Base-by-base conservation (phyloP, 495 filamentous ascomycete genomes). In the Talaromyces wortmannii region DNA sequence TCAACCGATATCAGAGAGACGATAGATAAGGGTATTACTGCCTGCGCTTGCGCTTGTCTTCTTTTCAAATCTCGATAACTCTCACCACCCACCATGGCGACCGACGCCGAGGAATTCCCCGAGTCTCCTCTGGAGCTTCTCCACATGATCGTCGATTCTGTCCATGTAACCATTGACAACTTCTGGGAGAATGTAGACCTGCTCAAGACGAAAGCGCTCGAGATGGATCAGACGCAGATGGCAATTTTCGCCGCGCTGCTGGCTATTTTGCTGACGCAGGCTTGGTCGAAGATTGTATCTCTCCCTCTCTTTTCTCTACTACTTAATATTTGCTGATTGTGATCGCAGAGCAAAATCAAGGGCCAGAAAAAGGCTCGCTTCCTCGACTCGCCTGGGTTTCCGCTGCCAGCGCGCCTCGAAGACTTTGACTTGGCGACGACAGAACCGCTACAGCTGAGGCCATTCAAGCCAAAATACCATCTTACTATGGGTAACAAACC, bases 381-480 rank as follows among this genome's bases (percentile, higher is more conserved):
- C 30, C 48, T 52, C 42, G 53, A 55, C 5, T 57, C 55, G 42
- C 52, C 45, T 32, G 61, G 46, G 6, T 63, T 65, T 52, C 70
- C 64, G 2, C 42, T 52, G 8, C 81, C 89, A 59, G 69, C 76
- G 30, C 76, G 86, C 6, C 67, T 89, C 0, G 47, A 66, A 0
- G 64, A 72, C 46, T 89, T 91, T 60, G 66, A 88, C 59, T 88
- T 82, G 77, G 57, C 73, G 48, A 68, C 69, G 0, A 81, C 76
- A n/a, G 70, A 80, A 40, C 88, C 87, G 0, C 53, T 79, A 3
- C 76, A 84, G 49, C 73, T 87, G 10, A 75, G 86, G 7, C 84
- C 84, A 2, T 90, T 89, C 67, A 88, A 85, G 60, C 78, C 84
- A 11, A 87, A 76, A 44, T 90, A 87, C 61, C 77, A 89, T 58